Base-by-base conservation (phyloP, 768 basidiomycete species). In the Boletus rubropictus region DNA sequence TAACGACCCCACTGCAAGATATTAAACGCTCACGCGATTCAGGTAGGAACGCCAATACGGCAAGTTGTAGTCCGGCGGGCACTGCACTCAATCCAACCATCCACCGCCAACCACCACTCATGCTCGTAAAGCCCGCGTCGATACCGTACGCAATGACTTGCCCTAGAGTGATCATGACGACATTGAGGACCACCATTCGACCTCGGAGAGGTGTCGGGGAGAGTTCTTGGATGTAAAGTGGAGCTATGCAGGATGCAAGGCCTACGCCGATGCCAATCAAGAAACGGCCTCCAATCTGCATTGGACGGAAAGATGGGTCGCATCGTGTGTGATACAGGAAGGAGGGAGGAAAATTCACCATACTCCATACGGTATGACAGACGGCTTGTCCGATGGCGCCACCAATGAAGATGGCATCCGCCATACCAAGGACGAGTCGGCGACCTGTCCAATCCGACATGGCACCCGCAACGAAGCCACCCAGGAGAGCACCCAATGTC, bases 141-240 rank as follows among this genome's bases (percentile, higher is more conserved):
- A 83, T 81, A 17, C 79, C 83, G 58, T 88, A 90, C 0, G 86
- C 84, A 39, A 89, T 75, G 25, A 89, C 86, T 53, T 89, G 89
- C 3, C 86, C 86, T 6, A 83, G 70, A 0, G 89, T 92, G 58
- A 91, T 87, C 69, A 82, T 80, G 1, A 89, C 84, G 17, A 89
- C 86, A 61, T 90, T 90, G 44, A 89, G 69, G 10, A 86, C 84
- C 4, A 89, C 87, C 78, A 90, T 80, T 28, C 84, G 72, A 5
- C 87, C 89, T 5, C 87, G 74, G 22, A 84, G 72, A 7, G 79
- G 71, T 7, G 86, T 87, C 0, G 86, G 87, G 0, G 86, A 80
- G 18, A 90, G 74, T 63, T 91, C 89, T 60, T 89, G 86, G 41
- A 92, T 88, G 61, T 90, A 89, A 5, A 90, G 72, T 9, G 88